Percentiles rank a stretch among this genome's conserved stretches.
Conservation (phyloP, 2,329 filamentous ascomycete genomes). For the Colletotrichum caudatum region DNA sequence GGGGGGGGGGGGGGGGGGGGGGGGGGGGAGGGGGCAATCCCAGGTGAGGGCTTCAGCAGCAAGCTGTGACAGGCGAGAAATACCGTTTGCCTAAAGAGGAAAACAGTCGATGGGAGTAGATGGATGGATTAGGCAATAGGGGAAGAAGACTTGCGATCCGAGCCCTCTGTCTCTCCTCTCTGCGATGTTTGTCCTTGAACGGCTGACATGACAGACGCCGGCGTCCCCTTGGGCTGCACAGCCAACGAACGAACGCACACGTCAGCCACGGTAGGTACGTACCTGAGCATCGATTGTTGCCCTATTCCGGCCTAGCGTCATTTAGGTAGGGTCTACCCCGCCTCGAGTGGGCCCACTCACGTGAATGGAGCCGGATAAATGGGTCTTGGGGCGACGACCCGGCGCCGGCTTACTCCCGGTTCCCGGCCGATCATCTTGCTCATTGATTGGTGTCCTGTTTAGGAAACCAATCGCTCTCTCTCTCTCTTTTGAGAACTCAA, state of each 20-base stretch:
- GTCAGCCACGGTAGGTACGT: too few relatives aligned
- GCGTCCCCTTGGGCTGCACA: neutral
- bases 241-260: too few relatives aligned
- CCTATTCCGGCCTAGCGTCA: slow-evolving; percentile 28
- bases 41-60: neutral
- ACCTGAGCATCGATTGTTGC: slow-evolving; percentile 21
- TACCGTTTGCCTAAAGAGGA: slow-evolving; percentile 24
- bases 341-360: neutral
- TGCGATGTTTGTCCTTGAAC: neutral
- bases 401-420: neutral
- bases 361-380: neutral
- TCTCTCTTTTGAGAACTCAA: neutral
- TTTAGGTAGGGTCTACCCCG: neutral
- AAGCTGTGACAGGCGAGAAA: neutral
- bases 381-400: neutral
- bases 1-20: too few relatives aligned
- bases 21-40: too few relatives aligned
- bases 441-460: neutral
- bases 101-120: slow-evolving; percentile 3
- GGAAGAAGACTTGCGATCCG: neutral
- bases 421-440: too few relatives aligned
- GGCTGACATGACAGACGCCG: neutral
- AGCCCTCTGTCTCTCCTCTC: neutral
- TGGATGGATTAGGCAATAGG: neutral
- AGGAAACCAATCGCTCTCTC: neutral